Base-by-base conservation (phyloP, 1,284 basidiomycete genomes). In the Cerrena zonata region DNA sequence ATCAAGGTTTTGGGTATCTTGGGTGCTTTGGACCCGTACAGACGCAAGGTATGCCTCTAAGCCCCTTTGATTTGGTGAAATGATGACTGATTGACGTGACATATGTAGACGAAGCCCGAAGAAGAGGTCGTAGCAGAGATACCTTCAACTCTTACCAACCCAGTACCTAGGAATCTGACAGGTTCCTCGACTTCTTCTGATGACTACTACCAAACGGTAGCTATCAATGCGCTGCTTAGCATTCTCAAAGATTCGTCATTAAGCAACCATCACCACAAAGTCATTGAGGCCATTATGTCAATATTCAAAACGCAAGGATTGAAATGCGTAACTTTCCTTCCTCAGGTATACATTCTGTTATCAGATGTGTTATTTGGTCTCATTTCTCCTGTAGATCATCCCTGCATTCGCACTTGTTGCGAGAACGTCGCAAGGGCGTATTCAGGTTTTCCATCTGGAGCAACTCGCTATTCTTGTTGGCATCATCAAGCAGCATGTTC, bases 301-400 rank as follows among this genome's bases (percentile, higher is more conserved):
- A 98, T 99, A 56, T 99, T 99, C 80, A 94, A 95, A 69, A 98
- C 94, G 0, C 94, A 99, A 66, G 92, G 96, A 5, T 73, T 99
- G 61, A 94, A 94, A 75, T 98, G 94, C 66, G 94, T 97, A 25
- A 84, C 91, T 3, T 99, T 97, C 72, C 72, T 99, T 30, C 92
- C 95, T 41, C 92, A 95, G 76, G 92, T 92, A 61, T 55, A 75
- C 54, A 26, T 2, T 18, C 24, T n/a, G n/a, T 18, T 21, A 48
- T 48, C 23, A 18, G 7, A 11, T 26, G 30, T 24, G 5, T 22
- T 23, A 22, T 18, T 34, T 43, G 27, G 19, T 10, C 22, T 19
- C 5, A 38, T 22, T 36, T n/a, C n/a, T 47, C 43, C 27, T n/a
- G 19, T 60, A 97, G 90, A 97, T 99, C 61, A 89, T 99, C 36